phyloP scores from a whole-genome alignment of 2,329 filamentous ascomycete genomes.

The Penicillium digitatum region DNA sequence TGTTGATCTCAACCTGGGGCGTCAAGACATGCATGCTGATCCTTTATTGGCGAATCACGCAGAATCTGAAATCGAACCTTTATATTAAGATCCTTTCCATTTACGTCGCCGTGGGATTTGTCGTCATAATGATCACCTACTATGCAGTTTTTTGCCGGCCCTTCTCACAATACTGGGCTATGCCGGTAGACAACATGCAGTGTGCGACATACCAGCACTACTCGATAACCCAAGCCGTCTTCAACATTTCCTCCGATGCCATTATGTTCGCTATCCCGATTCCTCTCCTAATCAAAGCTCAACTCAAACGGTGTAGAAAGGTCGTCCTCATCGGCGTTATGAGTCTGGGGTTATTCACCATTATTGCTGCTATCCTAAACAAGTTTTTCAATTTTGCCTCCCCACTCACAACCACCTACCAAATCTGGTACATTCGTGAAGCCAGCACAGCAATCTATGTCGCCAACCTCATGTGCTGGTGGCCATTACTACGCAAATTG shows the following conservation, averaged over 20 bases:
- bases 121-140: conserved; percentile 49
- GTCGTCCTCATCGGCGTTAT: conserved; percentile 35
- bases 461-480: conserved; percentile 43
- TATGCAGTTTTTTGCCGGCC: conserved; percentile 50
- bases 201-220: conserved; percentile 43
- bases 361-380: conserved; percentile 48
- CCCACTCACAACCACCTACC: conserved; percentile 38
- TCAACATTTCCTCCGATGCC: conserved; percentile 44
- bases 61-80: conserved; percentile 32
- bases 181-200: conserved; percentile 41
- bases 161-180: conserved; percentile 49
- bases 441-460: conserved; percentile 43
- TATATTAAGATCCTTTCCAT: conserved; percentile 40
- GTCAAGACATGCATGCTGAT: conserved; percentile 51
- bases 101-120: conserved; percentile 45
- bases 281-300: conserved; percentile 35
- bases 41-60: conserved; percentile 48
- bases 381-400: conserved; percentile 44
- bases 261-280: conserved; percentile 40
- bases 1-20: conserved; percentile 49
- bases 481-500: conserved; percentile 30
- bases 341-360: conserved; percentile 39
- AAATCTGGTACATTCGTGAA: conserved; percentile 44
- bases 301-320: conserved; percentile 35
- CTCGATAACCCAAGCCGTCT: conserved; percentile 43